Conservation (phyloP, 179 eudicot species). For the Camellia oleifera region DNA sequence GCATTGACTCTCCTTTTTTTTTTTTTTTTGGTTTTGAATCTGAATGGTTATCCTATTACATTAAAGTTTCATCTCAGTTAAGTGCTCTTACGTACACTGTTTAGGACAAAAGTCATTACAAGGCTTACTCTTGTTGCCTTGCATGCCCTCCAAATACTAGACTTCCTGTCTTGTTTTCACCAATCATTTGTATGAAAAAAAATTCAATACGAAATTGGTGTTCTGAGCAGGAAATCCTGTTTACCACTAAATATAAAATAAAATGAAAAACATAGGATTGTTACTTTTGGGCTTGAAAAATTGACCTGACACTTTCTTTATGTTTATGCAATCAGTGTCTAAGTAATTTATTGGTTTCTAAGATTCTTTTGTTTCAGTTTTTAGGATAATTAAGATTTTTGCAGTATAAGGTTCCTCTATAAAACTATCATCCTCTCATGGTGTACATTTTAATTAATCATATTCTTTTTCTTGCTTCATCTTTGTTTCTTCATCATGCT, state of each 20-base stretch:
- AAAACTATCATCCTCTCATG: background rate
- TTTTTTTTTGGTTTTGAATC: no score
- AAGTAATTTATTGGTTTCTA: no score
- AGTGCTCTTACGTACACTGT: no score
- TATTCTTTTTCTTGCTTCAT: background rate
- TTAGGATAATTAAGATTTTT: background rate
- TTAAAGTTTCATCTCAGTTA: no score
- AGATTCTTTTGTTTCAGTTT: background rate
- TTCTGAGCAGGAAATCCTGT: background rate
- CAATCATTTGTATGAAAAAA: no score
- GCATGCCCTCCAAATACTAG: no score
- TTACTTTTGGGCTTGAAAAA: background rate
- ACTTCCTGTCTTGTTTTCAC: background rate
- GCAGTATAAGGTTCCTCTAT: background rate
- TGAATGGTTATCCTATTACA: no score
- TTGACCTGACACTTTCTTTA: background rate
- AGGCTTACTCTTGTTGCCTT: no score
- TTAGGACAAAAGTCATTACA: no score
- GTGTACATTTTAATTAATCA: background rate
- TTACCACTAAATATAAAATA: no score
- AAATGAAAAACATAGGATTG: background rate
- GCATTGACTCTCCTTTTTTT: no score
- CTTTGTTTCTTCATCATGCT: constrained; percentile 1
- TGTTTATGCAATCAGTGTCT: no score
- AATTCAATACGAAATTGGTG: background rate